These are phyloP conservation scores for Emmonsiellopsis sp. DNA, from an alignment of 2,329 filamentous ascomycete species.

Conservation along the genomic window DNA sequence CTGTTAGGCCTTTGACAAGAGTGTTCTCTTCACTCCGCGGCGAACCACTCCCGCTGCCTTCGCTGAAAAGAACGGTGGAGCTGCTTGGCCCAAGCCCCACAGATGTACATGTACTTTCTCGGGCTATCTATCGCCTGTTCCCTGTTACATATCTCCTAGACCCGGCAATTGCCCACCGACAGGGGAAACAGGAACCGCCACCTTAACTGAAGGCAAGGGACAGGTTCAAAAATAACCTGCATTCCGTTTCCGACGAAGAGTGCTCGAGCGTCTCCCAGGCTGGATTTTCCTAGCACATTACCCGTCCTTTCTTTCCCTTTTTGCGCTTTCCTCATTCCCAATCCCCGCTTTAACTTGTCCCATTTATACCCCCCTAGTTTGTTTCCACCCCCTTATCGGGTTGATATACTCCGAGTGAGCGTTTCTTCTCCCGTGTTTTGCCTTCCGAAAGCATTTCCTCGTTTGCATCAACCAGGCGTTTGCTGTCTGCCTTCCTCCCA, in stretches of 20 bases:
- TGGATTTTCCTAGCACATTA: background rate
- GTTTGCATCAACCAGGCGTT: constrained; percentile 14
- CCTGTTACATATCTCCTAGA: no score
- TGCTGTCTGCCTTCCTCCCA: background rate
- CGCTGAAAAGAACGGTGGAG: no score
- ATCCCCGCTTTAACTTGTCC: constrained; percentile 3
- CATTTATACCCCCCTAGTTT: constrained; percentile 6
- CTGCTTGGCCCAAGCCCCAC: no score
- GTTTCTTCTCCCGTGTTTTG: constrained; percentile 4
- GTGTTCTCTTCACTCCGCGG: background rate
- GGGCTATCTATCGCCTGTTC: no score
- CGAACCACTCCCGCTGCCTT: no score
- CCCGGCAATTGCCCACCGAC: no score
- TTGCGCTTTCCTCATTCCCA: background rate
- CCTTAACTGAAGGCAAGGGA: background rate
- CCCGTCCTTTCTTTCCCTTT: background rate
- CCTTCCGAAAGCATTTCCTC: constrained; percentile 5
- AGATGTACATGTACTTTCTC: no score
- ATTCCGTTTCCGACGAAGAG: background rate
- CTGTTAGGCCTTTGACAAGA: constrained; percentile 1
- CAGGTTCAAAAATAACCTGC: background rate
- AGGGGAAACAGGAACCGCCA: background rate
- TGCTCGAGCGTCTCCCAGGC: background rate
- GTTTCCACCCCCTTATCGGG: constrained; percentile 8
- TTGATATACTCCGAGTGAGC: constrained; percentile 9